These are phyloP conservation scores for Eutrema heterophyllum DNA, from an alignment of 345 rosid species.

Conservation along the genomic window DNA sequence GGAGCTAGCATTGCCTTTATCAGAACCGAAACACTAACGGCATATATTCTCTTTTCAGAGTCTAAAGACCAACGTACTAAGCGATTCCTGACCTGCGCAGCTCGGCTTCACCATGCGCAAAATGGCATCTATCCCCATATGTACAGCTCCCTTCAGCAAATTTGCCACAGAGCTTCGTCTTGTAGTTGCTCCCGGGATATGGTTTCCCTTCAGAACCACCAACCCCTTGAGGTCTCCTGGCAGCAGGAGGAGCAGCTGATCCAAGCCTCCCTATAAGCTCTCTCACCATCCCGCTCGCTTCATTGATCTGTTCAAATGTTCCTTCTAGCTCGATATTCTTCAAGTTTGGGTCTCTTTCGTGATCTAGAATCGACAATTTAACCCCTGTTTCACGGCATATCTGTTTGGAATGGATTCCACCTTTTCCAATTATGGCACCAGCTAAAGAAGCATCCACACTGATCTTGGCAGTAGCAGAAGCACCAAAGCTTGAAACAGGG, in stretches of 20 bases:
- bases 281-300: slow-evolving; percentile 76
- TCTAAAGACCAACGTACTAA: not conserved
- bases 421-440: slow-evolving; percentile 83
- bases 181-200: slow-evolving; percentile 52
- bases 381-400: slow-evolving; percentile 77
- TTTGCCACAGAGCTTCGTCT: slow-evolving; percentile 80
- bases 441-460: slow-evolving; percentile 83
- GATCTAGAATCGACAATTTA: slow-evolving; percentile 64
- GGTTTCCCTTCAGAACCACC: slow-evolving; percentile 40
- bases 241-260: slow-evolving; percentile 22
- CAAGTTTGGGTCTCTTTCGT: slow-evolving; percentile 59
- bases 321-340: slow-evolving; percentile 85
- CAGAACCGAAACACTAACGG: not conserved
- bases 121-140: slow-evolving; percentile 86
- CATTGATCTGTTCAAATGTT: slow-evolving; percentile 72
- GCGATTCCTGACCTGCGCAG: slow-evolving; percentile 41
- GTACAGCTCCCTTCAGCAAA: slow-evolving; percentile 74
- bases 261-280: slow-evolving; percentile 58
- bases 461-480: slow-evolving; percentile 75
- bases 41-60: not conserved
- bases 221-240: slow-evolving; percentile 18
- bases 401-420: slow-evolving; percentile 73
- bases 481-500: slow-evolving; percentile 68
- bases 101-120: slow-evolving; percentile 84
- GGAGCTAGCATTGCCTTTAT: not conserved